Base-by-base conservation (phyloP, 2,329 filamentous ascomycete genomes). In the Chaetomiaceae sp. region DNA sequence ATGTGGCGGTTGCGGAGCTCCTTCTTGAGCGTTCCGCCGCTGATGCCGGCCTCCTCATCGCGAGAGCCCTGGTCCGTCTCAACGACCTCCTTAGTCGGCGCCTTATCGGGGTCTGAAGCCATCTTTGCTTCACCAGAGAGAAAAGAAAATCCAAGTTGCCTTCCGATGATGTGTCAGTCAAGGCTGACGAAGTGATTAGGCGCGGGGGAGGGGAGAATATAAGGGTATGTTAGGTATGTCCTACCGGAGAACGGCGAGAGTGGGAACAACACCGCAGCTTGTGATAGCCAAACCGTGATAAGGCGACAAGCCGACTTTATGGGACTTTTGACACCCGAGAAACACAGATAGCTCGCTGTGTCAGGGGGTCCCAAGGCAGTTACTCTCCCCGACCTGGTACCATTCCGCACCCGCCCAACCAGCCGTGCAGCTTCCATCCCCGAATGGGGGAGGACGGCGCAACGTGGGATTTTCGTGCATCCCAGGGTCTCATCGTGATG, bases 51-150 rank as follows among this genome's bases (percentile, higher is more conserved):
- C 25, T 46, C 51, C 22, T 39, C 51, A 25, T 52, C 48, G 40
- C 20, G 43, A 29, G 37, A 56, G 47, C 25, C 59, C 58, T 47
- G 55, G 40, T 54, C 51, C 40, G 46, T 42, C 49, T 46, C 55
- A 47, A 36, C 22, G 55, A 43, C 55, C 55, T 61, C 55, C 66
- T 65, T 49, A 34, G 33, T 34, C 17, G n/a, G 5, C 5, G 25
- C 9, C 29, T 53, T 53, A 7, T 47, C 50, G 12, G 19, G 17
- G 19, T 25, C 17, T n/a, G 44, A 3, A 3, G 44, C 19, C 37
- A 40, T 22, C 12, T 17, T 27, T 5, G 15, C 20, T 22, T 22
- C 17, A 12, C 36, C 33, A 15, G 5, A 14, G n/a, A 20, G 9
- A 15, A 40, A n/a, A 17, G 14, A 14, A 27, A 31, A n/a, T n/a